These are phyloP conservation scores for Chaetoceros muelleri DNA, from an alignment of 108 stramenopile species.

Conservation along the genomic window DNA sequence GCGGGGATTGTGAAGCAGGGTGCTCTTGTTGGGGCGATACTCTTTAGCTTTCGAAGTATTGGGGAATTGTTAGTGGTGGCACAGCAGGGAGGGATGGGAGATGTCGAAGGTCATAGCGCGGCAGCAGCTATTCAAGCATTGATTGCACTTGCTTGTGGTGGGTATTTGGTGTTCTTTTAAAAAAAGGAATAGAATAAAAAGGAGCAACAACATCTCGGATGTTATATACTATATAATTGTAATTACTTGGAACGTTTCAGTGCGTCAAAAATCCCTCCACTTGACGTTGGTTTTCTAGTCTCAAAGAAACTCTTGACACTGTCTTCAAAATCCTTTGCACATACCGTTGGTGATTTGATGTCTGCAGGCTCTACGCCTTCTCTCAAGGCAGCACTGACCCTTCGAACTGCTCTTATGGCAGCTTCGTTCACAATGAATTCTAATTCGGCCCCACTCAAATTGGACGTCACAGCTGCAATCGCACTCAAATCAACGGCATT, in stretches of 20 bases:
- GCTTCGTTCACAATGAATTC: conserved; percentile 94
- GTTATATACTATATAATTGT: background rate
- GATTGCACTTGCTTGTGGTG: conserved; percentile 19
- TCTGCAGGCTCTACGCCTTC: conserved; percentile 22
- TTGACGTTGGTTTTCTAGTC: conserved; percentile 34
- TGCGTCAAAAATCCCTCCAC: conserved; percentile 15
- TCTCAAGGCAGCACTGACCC: conserved; percentile 49
- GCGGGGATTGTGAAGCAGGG: conserved; percentile 37
- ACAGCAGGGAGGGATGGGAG: conserved; percentile 3
- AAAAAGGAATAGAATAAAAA: background rate
- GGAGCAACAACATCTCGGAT: background rate
- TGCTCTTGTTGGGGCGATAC: conserved; percentile 30
- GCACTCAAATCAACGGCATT: conserved; percentile 49
- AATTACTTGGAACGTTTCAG: background rate
- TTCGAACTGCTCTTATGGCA: conserved; percentile 84
- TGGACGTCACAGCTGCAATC: conserved; percentile 60
- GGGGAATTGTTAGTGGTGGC: conserved; percentile 19
- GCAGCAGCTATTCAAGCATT: conserved; percentile 29
- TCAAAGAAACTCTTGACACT: conserved; percentile 52
- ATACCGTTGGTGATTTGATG: conserved; percentile 42
- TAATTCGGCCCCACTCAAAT: conserved; percentile 89
- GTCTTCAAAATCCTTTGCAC: conserved; percentile 65
- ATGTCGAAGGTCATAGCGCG: conserved; percentile 14
- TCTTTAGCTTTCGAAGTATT: conserved; percentile 35
- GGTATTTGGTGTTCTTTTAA: conserved; percentile 12